These are phyloP conservation scores for Coniferiporia sulphurascens DNA, from an alignment of 1,284 basidiomycete species.

Conservation along the genomic window DNA sequence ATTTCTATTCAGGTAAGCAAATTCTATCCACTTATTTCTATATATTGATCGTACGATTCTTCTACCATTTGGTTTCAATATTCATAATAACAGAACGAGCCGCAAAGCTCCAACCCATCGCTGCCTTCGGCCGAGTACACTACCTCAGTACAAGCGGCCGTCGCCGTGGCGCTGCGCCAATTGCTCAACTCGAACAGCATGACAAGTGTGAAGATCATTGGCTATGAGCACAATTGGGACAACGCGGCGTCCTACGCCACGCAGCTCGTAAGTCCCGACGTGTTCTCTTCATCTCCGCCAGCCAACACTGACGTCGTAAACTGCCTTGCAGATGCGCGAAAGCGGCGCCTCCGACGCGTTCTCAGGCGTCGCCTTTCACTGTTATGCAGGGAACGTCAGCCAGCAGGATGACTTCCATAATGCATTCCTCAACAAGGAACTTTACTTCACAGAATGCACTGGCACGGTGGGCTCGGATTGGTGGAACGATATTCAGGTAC, in stretches of 20 bases:
- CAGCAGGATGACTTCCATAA: conserved; percentile 22
- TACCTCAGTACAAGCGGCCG: conserved; percentile 35
- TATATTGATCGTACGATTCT: background rate
- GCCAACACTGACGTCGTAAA: background rate
- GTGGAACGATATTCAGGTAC: conserved; percentile 23
- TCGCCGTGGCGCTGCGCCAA: conserved; percentile 38
- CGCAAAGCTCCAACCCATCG: conserved; percentile 35
- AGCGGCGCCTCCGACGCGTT: conserved; percentile 18
- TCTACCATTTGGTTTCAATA: background rate
- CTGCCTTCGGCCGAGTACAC: conserved; percentile 18
- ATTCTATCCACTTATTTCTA: background rate
- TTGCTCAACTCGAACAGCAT: conserved; percentile 44
- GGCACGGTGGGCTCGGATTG: conserved; percentile 25
- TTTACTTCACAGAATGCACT: conserved; percentile 27
- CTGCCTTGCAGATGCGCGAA: conserved; percentile 8
- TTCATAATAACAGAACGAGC: conserved; percentile 40
- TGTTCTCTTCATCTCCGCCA: background rate
- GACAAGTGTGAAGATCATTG: conserved; percentile 39
- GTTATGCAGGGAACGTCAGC: conserved; percentile 23
- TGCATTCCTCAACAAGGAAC: conserved; percentile 22
- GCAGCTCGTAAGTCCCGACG: conserved; percentile 34
- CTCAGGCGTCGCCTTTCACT: conserved; percentile 26
- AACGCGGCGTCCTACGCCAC: conserved; percentile 45
- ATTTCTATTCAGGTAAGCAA: conserved; percentile 42
- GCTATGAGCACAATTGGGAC: conserved; percentile 48